Percentiles rank a stretch among this genome's conserved stretches.
These are phyloP conservation scores for Phlebopus sp. DNA, from an alignment of 1,284 basidiomycete genomes.

Conservation along the genomic window DNA sequence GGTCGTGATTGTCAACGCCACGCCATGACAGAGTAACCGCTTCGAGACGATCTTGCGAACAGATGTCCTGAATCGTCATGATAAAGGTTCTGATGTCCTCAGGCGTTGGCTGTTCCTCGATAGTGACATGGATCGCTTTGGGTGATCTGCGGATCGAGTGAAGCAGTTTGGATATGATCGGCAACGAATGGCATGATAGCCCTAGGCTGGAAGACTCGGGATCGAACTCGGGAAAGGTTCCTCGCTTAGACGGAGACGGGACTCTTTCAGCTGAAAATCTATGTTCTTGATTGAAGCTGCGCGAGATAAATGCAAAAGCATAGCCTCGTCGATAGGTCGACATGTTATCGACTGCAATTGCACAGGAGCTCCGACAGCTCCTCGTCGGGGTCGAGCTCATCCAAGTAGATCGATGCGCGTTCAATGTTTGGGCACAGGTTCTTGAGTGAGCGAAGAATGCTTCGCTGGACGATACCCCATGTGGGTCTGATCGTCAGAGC, in stretches of 20 bases:
- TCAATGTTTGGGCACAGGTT: constrained; percentile 1
- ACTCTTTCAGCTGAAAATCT: neutral
- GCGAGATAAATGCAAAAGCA: neutral
- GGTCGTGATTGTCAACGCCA: no score
- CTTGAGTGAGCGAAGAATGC: constrained; percentile 3
- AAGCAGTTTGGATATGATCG: neutral
- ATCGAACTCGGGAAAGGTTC: neutral
- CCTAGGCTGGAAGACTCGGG: neutral
- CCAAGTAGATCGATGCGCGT: neutral
- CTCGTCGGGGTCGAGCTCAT: neutral
- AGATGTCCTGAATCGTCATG: neutral
- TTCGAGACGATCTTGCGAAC: neutral
- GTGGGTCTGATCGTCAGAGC: neutral
- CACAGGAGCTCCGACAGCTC: constrained; percentile 3
- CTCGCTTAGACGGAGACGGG: neutral
- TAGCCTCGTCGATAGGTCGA: neutral
- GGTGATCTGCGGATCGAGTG: neutral
- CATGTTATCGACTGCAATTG: neutral
- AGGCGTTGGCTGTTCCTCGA: neutral
- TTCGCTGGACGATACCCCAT: neutral
- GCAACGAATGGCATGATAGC: neutral
- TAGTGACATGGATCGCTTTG: neutral
- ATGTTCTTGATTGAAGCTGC: neutral
- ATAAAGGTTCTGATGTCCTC: neutral
- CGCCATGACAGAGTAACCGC: neutral